These are phyloP conservation scores for Pseudogymnoascus sp. DNA, from an alignment of 2,329 filamentous ascomycete species.

Conservation along the genomic window DNA sequence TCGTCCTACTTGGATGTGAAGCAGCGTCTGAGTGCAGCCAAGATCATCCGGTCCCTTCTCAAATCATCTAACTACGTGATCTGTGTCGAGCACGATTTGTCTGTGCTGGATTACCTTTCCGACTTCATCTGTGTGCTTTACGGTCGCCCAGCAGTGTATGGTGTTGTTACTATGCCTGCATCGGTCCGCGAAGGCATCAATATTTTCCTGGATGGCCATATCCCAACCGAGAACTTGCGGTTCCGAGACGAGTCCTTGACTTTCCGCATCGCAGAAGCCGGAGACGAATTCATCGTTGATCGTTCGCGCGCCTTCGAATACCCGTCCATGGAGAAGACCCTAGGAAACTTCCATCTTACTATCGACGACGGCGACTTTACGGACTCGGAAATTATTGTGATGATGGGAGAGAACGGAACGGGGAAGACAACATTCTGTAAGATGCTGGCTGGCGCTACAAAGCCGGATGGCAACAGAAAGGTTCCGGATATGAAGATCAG, in stretches of 20 bases:
- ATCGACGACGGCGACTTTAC: conserved; percentile 85
- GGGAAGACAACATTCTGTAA: conserved; percentile 99
- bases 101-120: conserved; percentile 94
- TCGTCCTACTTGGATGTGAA: conserved; percentile 99
- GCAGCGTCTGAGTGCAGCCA: conserved; percentile 88
- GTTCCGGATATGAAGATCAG: conserved; percentile 94
- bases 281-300: conserved; percentile 81
- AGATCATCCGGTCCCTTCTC: conserved; percentile 85
- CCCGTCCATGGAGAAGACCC: conserved; percentile 84
- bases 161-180: conserved; percentile 91
- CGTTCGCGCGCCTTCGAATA: conserved; percentile 81
- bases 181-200: conserved; percentile 99
- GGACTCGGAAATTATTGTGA: conserved; percentile 96
- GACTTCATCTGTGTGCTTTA: conserved; percentile 98
- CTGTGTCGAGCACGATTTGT: conserved; percentile 98
- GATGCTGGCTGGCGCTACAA: conserved; percentile 85
- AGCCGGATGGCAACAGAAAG: conserved; percentile 72
- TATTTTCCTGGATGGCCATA: conserved; percentile 96
- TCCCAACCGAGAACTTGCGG: conserved; percentile 94
- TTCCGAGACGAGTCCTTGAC: conserved; percentile 96
- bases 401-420: conserved; percentile 99
- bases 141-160: conserved; percentile 89
- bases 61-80: conserved; percentile 92
- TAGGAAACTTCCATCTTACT: conserved; percentile 77
- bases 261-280: conserved; percentile 85